These are phyloP conservation scores for Rutstroemia sp. DNA, from an alignment of 2,329 filamentous ascomycete species.

Conservation along the genomic window DNA sequence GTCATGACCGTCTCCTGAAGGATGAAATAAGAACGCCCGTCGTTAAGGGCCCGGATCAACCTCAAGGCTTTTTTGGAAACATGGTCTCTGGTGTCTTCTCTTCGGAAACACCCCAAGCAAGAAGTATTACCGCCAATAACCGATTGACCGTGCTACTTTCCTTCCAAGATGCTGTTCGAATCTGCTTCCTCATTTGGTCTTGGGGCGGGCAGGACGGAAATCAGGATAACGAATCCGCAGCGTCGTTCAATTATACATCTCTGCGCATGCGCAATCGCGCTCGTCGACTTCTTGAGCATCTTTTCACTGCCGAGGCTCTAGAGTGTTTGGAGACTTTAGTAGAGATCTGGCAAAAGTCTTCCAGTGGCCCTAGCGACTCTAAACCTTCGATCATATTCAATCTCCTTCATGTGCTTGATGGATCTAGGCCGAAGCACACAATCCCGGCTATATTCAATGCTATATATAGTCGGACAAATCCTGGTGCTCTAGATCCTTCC, in stretches of 20 bases:
- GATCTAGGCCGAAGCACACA: constrained; percentile 81
- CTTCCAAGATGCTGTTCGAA: constrained; percentile 89
- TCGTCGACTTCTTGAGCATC: constrained; percentile 78
- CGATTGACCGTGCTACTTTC: constrained; percentile 89
- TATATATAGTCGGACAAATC: constrained; percentile 90
- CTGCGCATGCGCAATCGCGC: constrained; percentile 85
- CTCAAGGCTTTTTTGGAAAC: constrained; percentile 84
- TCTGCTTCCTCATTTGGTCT: constrained; percentile 91
- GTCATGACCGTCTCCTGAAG: constrained; percentile 71
- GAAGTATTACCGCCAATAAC: constrained; percentile 84
- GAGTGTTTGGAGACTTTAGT: constrained; percentile 91
- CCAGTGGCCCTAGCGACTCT: constrained; percentile 38
- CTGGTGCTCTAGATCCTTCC: constrained; percentile 65
- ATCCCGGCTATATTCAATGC: constrained; percentile 94
- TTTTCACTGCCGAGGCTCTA: constrained; percentile 85
- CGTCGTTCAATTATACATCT: constrained; percentile 87
- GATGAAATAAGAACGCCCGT: constrained; percentile 66
- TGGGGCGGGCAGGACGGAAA: constrained; percentile 67
- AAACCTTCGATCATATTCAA: constrained; percentile 66
- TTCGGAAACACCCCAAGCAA: constrained; percentile 66
- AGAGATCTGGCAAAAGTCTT: constrained; percentile 65
- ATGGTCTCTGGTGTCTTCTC: constrained; percentile 91
- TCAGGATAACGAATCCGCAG: constrained; percentile 60
- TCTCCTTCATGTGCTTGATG: constrained; percentile 83
- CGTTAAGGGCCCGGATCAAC: constrained; percentile 71